A percentile compares a stretch with the other conserved stretches of the same genome.
Evolutionary conservation across 2,329 filamentous ascomycete species (phyloP).

Genomic region (Neofusicoccum parvum): DNA sequence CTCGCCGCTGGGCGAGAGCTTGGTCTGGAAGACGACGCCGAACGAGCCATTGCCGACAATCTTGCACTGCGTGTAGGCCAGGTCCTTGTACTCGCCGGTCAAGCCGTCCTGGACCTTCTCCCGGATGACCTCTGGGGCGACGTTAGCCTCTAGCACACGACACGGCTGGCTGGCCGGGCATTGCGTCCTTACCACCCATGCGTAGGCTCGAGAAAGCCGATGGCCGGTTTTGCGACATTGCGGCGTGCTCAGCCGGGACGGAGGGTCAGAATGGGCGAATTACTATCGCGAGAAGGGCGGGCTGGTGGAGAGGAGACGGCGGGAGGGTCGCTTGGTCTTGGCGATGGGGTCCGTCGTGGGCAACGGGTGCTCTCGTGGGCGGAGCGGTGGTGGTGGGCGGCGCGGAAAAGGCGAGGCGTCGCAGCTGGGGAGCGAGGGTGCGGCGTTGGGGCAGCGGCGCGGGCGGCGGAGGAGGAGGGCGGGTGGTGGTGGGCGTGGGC

Average conservation of each 20-base stretch:
- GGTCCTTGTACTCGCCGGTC: slow-evolving; percentile 92
- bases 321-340: slow-evolving; percentile 42
- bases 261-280: slow-evolving; percentile 30
- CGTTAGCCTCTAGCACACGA: slow-evolving; percentile 39
- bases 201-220: slow-evolving; percentile 85
- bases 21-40: slow-evolving; percentile 98
- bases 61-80: slow-evolving; percentile 99
- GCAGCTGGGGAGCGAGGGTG: slow-evolving; percentile 30
- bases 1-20: slow-evolving; percentile 95
- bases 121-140: slow-evolving; percentile 82
- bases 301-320: slow-evolving; percentile 49
- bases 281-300: slow-evolving; percentile 46
- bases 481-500: slow-evolving; percentile 15
- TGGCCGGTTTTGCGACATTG: slow-evolving; percentile 89
- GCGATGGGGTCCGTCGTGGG: slow-evolving; percentile 59
- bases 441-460: slow-evolving; percentile 28
- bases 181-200: slow-evolving; percentile 84
- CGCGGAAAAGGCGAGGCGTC: slow-evolving; percentile 7
- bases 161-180: slow-evolving; percentile 12
- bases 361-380: slow-evolving; percentile 33
- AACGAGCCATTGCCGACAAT: slow-evolving; percentile 99
- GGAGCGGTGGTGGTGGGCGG: slow-evolving; percentile 7
- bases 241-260: slow-evolving; percentile 33
- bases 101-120: slow-evolving; percentile 99
- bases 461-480: slow-evolving; percentile 23